phyloP scores from a whole-genome alignment of 345 rosid genomes.

The Pistacia atlantica region DNA sequence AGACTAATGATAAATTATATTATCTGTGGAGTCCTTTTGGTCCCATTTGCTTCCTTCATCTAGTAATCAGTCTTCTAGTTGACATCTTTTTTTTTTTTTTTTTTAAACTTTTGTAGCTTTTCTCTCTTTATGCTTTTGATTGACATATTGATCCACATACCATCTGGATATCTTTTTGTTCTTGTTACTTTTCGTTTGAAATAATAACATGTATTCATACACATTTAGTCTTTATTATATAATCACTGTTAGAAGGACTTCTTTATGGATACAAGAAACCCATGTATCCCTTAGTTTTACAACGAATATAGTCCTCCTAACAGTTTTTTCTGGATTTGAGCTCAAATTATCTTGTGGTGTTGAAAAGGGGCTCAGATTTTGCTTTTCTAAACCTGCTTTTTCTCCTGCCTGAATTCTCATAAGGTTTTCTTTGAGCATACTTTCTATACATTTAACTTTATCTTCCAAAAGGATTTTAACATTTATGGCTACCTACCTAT shows the following conservation, averaged over 20 bases:
- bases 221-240: background rate
- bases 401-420: no score
- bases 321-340: background rate
- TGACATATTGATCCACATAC: background rate
- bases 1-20: slow-evolving; percentile 8
- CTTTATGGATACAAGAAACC: no score
- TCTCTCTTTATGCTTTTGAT: background rate
- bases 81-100: background rate
- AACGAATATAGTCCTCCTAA: background rate
- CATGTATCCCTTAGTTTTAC: background rate
- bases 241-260: background rate
- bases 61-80: slow-evolving; percentile 9
- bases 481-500: background rate
- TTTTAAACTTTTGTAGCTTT: background rate
- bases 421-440: background rate
- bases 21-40: slow-evolving; percentile 11
- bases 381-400: background rate
- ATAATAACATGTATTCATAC: background rate
- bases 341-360: background rate
- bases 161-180: background rate
- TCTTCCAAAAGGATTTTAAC: background rate
- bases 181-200: background rate
- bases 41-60: background rate
- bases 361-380: background rate
- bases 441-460: background rate